Evolutionary conservation across 352 stramenopile genomes (phyloP).

Genomic region (Halophytophthora polymorphica): DNA sequence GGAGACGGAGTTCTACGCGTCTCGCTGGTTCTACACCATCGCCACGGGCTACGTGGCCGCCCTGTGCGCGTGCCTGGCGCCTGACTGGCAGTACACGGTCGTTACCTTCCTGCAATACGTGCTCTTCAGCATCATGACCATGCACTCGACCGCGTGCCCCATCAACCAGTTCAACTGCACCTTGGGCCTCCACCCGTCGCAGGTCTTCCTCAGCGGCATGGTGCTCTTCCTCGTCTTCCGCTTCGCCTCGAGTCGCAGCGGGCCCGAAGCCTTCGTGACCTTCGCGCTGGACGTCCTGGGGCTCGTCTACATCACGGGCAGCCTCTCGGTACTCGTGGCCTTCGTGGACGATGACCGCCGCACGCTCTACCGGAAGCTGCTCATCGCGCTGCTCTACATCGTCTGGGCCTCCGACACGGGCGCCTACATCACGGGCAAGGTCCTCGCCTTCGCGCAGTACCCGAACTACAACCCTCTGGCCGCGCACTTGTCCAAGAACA

Average conservation of each 20-base stretch:
- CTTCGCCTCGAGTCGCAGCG: slow-evolving; percentile 26
- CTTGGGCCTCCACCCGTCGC: slow-evolving; percentile 25
- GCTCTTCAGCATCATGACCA: slow-evolving; percentile 48
- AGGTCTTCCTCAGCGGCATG: slow-evolving; percentile 37
- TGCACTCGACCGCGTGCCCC: slow-evolving; percentile 58
- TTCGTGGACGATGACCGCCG: slow-evolving; percentile 61
- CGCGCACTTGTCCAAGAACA: slow-evolving; percentile 92
- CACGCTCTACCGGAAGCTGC: slow-evolving; percentile 50
- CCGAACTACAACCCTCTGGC: slow-evolving; percentile 79
- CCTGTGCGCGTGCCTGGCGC: slow-evolving; percentile 46
- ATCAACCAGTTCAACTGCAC: slow-evolving; percentile 54
- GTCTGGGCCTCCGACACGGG: slow-evolving; percentile 89
- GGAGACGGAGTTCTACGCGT: slow-evolving; percentile 51
- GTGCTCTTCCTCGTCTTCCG: slow-evolving; percentile 45
- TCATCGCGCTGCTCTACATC: slow-evolving; percentile 66
- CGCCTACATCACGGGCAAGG: slow-evolving; percentile 91
- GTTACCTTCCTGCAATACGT: slow-evolving; percentile 41
- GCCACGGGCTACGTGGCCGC: slow-evolving; percentile 32
- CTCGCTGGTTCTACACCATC: slow-evolving; percentile 41
- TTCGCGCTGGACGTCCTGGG: slow-evolving; percentile 53
- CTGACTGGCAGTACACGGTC: slow-evolving; percentile 46
- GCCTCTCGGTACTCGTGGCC: slow-evolving; percentile 45
- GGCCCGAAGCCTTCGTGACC: slow-evolving; percentile 33
- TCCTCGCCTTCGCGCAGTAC: slow-evolving; percentile 82
- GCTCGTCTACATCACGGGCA: slow-evolving; percentile 62